Evolutionary conservation across 202 grass and related monocot species (phyloP), one percentile per base, ranked within the genome.

Genomic region (Musa balbisiana): DNA sequence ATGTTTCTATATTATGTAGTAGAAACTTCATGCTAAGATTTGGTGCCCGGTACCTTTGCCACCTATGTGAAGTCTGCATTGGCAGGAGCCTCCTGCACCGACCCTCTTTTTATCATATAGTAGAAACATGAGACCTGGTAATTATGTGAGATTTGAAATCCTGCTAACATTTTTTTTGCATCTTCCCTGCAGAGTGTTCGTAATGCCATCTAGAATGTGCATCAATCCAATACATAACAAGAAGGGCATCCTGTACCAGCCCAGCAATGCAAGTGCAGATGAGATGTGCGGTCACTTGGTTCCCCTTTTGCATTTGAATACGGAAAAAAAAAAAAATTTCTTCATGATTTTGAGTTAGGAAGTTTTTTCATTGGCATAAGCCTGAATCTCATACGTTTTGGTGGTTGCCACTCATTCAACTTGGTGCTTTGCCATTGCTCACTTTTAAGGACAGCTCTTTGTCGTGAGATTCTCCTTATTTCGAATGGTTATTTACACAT

Each of bases 171-270:
- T 11, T 20, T 84, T 54, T 11, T 43, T 68, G 79, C 56, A 50
- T 81, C 8, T 68, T 76, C 19, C 80, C 62, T 85, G 73, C 83
- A 94, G 91, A 72, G 77, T 94, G 50, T 93, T 94, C 77, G 95
- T 99, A 63, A 92, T 98, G 88, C 95, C 95, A 63, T 85, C 91
- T 51, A 86, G 83, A 81, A 94, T 94, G 91, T 94, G 91, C 72
- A 83, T 99, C 64, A 99, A 72, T 80, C 82, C 87, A 58, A 88
- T 82, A 80, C 95, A 99, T 82, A 94, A 94, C 67, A 83, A 77
- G 29, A 99, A 92, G 59, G 91, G 87, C 23, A 76, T 87, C 50
- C 85, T 99, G 19, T 81, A 83, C 27, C 23, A 63, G n/a, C 14
- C 83, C 69, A 83, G 83, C 75, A 87, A 84, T 70, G 76, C 64